Base-by-base conservation (phyloP, 2,329 filamentous ascomycete genomes). In the Xenoacremonium recifei region DNA sequence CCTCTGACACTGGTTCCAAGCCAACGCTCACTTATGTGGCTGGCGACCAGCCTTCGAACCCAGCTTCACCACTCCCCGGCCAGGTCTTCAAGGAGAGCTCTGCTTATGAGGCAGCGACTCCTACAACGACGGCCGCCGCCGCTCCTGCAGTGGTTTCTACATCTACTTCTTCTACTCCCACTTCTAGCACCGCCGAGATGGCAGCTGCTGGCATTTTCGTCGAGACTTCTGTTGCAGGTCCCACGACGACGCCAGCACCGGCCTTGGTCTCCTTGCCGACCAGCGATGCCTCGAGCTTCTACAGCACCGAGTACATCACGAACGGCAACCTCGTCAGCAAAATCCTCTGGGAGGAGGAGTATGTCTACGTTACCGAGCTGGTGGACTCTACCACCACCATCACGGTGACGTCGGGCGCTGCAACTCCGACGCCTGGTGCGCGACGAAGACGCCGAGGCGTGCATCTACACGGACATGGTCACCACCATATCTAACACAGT, bases 261-360 rank as follows among this genome's bases (percentile, higher is more conserved):
- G 50, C 58, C 34, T 20, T 45, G 7, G 33, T 35, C 39, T 38
- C 51, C 6, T 17, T 30, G 11, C 48, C 54, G 4, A 52, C 59
- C 4, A 61, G 63, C 9, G 62, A 66, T 23, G 68, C 68, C 44
- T 54, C 63, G 40, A 64, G 53, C 43, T 63, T 52, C 49, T 70
- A 50, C 47, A 76, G 73, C 59, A 84, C 79, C 5, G 62, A 79
- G 50, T 80, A 70, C 47, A 47, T 74, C 35, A 82, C 78, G 15
- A 64, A 65, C 7, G 71, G 71, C 38, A 67, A 69, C 33, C 52
- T 71, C 6, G 75, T 84, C 11, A 70, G 70, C 47, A 74, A 82
- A 64, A 71, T 84, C 17, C 60, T 80, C 11, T 79, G 76, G 72
- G 73, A 77, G 39, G 70, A 82, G 62, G 70, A 76, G 34, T 55